Conservation (phyloP, 169 alveolate genomes). For the Cryptosporidium ubiquitum region DNA sequence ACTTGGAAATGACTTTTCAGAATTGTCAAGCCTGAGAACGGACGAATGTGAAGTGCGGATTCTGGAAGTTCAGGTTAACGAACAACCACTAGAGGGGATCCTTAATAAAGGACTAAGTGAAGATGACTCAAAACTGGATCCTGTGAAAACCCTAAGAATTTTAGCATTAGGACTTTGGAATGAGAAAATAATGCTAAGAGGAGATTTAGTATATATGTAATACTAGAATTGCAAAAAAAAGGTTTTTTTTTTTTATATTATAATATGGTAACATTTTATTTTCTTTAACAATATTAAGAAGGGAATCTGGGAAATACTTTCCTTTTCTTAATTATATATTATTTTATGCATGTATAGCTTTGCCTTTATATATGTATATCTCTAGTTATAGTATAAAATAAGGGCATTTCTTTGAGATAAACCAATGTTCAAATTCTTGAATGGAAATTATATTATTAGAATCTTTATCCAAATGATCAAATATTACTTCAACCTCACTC, state of each 20-base stretch:
- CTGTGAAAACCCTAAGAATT: not conserved
- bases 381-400: conserved; percentile 18
- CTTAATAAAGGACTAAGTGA: not conserved
- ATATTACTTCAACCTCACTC: conserved; percentile 37
- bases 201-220: conserved; percentile 30
- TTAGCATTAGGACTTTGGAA: conserved; percentile 23
- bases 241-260: not conserved
- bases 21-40: not conserved
- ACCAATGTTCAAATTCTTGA: conserved; percentile 61
- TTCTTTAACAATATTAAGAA: not conserved
- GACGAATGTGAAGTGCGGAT: not conserved
- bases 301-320: not conserved
- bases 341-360: not conserved
- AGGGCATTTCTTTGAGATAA: conserved; percentile 56
- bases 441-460: conserved; percentile 13
- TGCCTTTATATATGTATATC: not conserved
- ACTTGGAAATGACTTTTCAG: not conserved
- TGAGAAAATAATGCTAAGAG: not conserved
- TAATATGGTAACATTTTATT: not conserved
- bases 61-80: conserved; percentile 4
- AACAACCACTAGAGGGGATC: not conserved
- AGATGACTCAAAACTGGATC: not conserved
- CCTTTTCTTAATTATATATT: not conserved
- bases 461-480: conserved; percentile 41
- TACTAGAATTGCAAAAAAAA: not conserved